Percentiles rank a stretch among this genome's conserved stretches.
These are phyloP conservation scores for Cyathus striatus DNA, from an alignment of 768 basidiomycete species.

Conservation along the genomic window DNA sequence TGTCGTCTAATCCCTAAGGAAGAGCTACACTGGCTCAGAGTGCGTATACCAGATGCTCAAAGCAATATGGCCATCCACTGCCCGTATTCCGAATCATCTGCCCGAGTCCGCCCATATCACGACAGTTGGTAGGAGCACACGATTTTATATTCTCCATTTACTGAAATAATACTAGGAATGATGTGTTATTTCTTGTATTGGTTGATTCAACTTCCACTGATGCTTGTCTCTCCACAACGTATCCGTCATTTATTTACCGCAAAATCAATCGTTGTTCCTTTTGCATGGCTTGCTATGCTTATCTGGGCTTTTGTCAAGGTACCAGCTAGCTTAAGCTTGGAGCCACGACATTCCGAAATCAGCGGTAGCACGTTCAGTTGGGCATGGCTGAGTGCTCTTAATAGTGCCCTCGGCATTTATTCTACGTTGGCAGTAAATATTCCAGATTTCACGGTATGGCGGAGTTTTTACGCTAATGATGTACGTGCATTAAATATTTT, in stretches of 20 bases:
- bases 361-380: slow-evolving; percentile 56
- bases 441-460: slow-evolving; percentile 68
- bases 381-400: slow-evolving; percentile 76
- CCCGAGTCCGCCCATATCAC: slow-evolving; percentile 56
- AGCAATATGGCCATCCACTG: slow-evolving; percentile 76
- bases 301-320: slow-evolving; percentile 77
- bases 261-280: slow-evolving; percentile 62
- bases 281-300: slow-evolving; percentile 64
- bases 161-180: slow-evolving; percentile 37
- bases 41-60: slow-evolving; percentile 79
- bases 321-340: slow-evolving; percentile 57
- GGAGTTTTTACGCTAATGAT: neutral
- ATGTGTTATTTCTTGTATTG: slow-evolving; percentile 76
- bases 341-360: slow-evolving; percentile 43
- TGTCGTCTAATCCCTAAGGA: neutral
- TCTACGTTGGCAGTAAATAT: slow-evolving; percentile 74
- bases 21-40: slow-evolving; percentile 63
- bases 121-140: slow-evolving; percentile 39
- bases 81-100: slow-evolving; percentile 59
- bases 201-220: slow-evolving; percentile 70
- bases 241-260: slow-evolving; percentile 73
- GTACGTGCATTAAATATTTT: slow-evolving; percentile 1
- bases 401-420: slow-evolving; percentile 73
- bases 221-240: slow-evolving; percentile 72
- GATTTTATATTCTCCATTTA: neutral